Evolutionary conservation across 2,329 filamentous ascomycete species (phyloP), one percentile per base, ranked within the genome.

Genomic region (Cercospora brassicicola): DNA sequence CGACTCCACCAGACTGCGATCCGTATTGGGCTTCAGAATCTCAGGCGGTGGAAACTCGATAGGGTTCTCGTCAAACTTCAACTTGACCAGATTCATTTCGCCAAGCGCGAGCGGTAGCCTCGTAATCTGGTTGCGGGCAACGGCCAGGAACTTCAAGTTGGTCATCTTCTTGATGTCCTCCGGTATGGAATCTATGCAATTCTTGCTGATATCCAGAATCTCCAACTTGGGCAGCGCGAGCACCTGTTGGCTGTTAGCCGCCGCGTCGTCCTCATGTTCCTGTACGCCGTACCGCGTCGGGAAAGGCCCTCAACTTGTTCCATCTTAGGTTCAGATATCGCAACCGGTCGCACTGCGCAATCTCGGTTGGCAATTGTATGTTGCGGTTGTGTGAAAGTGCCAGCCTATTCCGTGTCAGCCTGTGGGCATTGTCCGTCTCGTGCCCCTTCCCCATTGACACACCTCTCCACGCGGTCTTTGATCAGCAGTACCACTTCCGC

Each of bases 141-240:
- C 87, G 2, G 93, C 94, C 64, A 98, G 84, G 15, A 97, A 94
- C 77, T 96, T 96, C 71, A 98, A 83, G 1, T 92, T 96, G 4
- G 89, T 90, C 75, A 98, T 84, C 76, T 89, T 92, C 68, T 87
- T 88, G 69, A 97, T 91, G 64, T 94, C 91, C 57, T 90, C 87
- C 0, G 94, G 93, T 1, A 98, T 85, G 9, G 87, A 83, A 59
- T 87, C 87, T 69, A 98, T 89, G 78, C 91, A 92, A 78, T 98
- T 98, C 74, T 92, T 88, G 78, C 93, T 94, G 64, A 98, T 86
- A 81, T 98, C 94, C 69, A 98, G 87, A 67, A 97, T 97, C 81
- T 98, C 94, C 65, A 98, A 87, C 36, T 93, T 91, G 62, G 88
- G 90, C 69, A 98, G 85, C 79, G 93, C 89, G 78, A 94, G 94